Evolutionary conservation across 2,329 filamentous ascomycete species (phyloP).

Genomic region (Arthroderma sp.): DNA sequence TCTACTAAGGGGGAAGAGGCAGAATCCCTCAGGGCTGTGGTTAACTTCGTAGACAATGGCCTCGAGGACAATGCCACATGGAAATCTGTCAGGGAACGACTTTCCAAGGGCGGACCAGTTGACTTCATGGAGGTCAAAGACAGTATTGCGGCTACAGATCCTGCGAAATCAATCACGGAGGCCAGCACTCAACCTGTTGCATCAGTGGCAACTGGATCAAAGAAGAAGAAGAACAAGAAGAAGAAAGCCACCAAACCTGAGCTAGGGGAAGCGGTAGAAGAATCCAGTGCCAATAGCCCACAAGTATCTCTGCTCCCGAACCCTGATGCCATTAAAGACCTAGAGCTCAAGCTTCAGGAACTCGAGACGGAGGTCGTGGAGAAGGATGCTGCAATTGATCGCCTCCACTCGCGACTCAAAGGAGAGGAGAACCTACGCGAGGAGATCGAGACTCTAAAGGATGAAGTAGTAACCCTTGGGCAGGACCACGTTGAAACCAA

Average conservation of each 20-base stretch:
- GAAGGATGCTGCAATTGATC: constrained; percentile 62
- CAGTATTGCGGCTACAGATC: not conserved
- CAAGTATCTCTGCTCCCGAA: not conserved
- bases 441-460: constrained; percentile 72
- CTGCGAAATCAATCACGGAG: not conserved
- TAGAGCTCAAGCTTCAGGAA: constrained; percentile 27
- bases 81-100: constrained; percentile 25
- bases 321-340: constrained; percentile 11
- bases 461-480: constrained; percentile 66
- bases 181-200: constrained; percentile 9
- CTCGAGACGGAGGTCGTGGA: constrained; percentile 31
- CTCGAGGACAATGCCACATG: constrained; percentile 27
- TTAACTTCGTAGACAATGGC: constrained; percentile 32
- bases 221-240: constrained; percentile 87
- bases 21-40: constrained; percentile 24
- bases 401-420: constrained; percentile 56
- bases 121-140: constrained; percentile 18
- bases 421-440: constrained; percentile 68
- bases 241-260: constrained; percentile 54
- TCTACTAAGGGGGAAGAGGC: constrained; percentile 27
- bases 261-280: constrained; percentile 25
- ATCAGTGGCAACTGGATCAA: constrained; percentile 34
- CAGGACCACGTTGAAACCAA: constrained; percentile 76
- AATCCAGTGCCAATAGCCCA: constrained; percentile 21
- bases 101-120: constrained; percentile 23